Evolutionary conservation across 202 grass and related monocot species (phyloP).

Genomic region (Elaeis oleifera): DNA sequence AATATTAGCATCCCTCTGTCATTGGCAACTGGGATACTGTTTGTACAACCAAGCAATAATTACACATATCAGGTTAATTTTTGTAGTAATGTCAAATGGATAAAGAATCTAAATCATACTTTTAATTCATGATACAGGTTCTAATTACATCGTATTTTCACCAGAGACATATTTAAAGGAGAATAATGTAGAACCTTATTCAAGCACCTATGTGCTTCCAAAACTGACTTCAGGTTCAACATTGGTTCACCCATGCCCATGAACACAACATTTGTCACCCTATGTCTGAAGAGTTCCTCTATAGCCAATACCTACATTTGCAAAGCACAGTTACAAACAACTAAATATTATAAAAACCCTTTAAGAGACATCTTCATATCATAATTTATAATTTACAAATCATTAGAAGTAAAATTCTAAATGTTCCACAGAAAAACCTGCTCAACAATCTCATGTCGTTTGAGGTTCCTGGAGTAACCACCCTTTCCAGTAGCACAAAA

Average conservation of each 20-base stretch:
- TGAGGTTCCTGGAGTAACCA: constrained; percentile 92
- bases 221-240: constrained; percentile 87
- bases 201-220: constrained; percentile 69
- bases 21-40: no score
- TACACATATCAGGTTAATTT: no score
- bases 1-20: no score
- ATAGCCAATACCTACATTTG: constrained; percentile 64
- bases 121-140: no score
- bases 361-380: neutral
- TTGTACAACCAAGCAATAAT: no score
- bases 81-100: no score
- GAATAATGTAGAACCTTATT: constrained; percentile 53
- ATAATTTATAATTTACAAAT: no score
- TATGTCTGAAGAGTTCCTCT: constrained; percentile 78
- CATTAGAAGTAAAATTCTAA: no score
- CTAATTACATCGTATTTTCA: no score
- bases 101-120: no score
- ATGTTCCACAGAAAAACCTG: constrained; percentile 35
- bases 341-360: neutral
- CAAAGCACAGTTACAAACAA: neutral
- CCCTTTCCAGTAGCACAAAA: constrained; percentile 95
- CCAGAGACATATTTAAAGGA: no score
- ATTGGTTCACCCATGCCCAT: constrained; percentile 99
- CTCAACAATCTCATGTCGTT: constrained; percentile 69
- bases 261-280: constrained; percentile 94